Percentiles rank a stretch among this genome's conserved stretches.
Evolutionary conservation across 345 rosid genomes (phyloP).

Genomic region (Raphanus sativus): DNA sequence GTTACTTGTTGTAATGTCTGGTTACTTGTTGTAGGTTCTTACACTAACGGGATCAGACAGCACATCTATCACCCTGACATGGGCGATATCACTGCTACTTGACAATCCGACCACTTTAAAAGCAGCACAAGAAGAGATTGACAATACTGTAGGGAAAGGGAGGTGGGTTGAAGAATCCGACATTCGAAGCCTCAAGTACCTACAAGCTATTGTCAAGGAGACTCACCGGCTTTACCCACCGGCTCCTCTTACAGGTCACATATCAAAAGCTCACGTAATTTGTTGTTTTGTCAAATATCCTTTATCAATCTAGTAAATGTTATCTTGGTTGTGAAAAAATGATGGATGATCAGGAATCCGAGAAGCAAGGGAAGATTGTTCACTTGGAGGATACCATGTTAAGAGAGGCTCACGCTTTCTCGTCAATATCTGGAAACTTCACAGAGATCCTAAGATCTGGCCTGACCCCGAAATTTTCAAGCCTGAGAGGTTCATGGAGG

Average conservation of each 20-base stretch:
- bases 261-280: background rate
- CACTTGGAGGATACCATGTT: slow-evolving; percentile 43
- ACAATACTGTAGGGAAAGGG: slow-evolving; percentile 42
- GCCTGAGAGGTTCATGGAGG: slow-evolving; percentile 55
- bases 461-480: slow-evolving; percentile 37
- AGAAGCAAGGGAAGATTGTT: slow-evolving; percentile 52
- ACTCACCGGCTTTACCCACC: slow-evolving; percentile 54
- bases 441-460: slow-evolving; percentile 56
- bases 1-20: background rate
- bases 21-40: slow-evolving; percentile 38
- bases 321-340: background rate
- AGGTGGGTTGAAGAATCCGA: slow-evolving; percentile 63
- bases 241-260: slow-evolving; percentile 47
- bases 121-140: slow-evolving; percentile 58
- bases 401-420: slow-evolving; percentile 54
- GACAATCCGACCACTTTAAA: slow-evolving; percentile 44
- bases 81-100: slow-evolving; percentile 51
- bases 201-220: slow-evolving; percentile 66
- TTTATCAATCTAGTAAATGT: background rate
- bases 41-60: slow-evolving; percentile 63
- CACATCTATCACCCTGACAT: slow-evolving; percentile 42
- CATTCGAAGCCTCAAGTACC: slow-evolving; percentile 42
- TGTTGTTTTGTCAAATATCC: background rate
- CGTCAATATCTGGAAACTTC: slow-evolving; percentile 60
- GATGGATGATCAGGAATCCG: slow-evolving; percentile 37